Evolutionary conservation across 345 rosid species (phyloP).

Genomic region (Pseudoturritis turrita): DNA sequence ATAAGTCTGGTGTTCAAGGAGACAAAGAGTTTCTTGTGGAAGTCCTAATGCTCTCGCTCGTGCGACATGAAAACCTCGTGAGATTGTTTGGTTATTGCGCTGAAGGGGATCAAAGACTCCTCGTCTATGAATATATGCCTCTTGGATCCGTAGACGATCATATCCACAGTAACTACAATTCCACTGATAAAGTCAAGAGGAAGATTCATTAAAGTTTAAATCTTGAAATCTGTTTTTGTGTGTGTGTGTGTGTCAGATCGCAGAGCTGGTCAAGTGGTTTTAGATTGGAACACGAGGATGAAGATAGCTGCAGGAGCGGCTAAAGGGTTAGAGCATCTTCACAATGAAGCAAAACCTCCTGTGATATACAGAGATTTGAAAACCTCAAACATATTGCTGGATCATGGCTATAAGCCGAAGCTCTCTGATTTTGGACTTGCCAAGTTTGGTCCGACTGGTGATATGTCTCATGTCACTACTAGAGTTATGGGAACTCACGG

Average conservation of each 20-base stretch:
- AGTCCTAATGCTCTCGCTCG: slow-evolving; percentile 76
- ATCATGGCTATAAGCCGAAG: slow-evolving; percentile 43
- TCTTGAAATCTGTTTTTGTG: background rate
- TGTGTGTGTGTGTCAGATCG: slow-evolving; percentile 29
- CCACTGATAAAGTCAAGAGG: background rate
- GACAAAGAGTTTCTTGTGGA: slow-evolving; percentile 82
- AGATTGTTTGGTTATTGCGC: slow-evolving; percentile 67
- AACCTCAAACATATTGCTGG: slow-evolving; percentile 54
- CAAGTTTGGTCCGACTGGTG: slow-evolving; percentile 58
- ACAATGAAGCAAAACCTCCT: slow-evolving; percentile 44
- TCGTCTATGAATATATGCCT: slow-evolving; percentile 70
- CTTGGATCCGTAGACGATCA: slow-evolving; percentile 70
- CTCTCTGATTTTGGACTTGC: slow-evolving; percentile 82
- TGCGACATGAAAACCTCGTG: slow-evolving; percentile 69
- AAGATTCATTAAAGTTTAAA: background rate
- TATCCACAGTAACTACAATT: slow-evolving; percentile 40
- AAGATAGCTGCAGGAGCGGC: slow-evolving; percentile 58
- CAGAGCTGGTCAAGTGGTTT: slow-evolving; percentile 29
- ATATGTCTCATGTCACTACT: slow-evolving; percentile 57
- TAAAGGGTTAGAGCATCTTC: slow-evolving; percentile 58
- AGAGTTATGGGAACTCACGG: slow-evolving; percentile 73
- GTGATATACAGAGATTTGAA: slow-evolving; percentile 70
- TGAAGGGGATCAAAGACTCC: slow-evolving; percentile 70
- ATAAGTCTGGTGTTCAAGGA: slow-evolving; percentile 60
- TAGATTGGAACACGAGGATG: slow-evolving; percentile 68